These are phyloP conservation scores for Chaetothyriales sp. DNA, from an alignment of 2,329 filamentous ascomycete genomes.

Conservation along the genomic window DNA sequence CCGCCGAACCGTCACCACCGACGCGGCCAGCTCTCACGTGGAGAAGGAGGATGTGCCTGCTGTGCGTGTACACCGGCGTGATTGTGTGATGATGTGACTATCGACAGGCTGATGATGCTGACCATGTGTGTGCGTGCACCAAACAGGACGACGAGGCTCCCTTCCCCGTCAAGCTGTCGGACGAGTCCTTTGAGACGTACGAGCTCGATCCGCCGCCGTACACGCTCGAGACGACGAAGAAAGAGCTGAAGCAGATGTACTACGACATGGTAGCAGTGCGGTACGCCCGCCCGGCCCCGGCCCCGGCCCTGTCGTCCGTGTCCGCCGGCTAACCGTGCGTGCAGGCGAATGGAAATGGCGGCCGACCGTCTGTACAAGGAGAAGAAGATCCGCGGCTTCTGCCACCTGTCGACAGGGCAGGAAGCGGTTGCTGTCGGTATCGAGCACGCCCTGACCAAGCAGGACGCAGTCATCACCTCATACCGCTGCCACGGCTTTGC, in stretches of 20 bases:
- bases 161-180: conserved; percentile 83
- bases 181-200: conserved; percentile 99
- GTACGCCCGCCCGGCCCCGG: conserved; percentile 40
- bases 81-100: conserved; percentile 2
- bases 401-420: conserved; percentile 93
- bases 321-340: conserved; percentile 9
- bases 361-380: conserved; percentile 99
- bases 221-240: conserved; percentile 87
- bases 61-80: conserved; percentile 34
- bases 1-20: conserved; percentile 75
- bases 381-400: conserved; percentile 99
- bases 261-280: conserved; percentile 88
- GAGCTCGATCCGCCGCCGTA: conserved; percentile 93
- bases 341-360: conserved; percentile 98
- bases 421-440: conserved; percentile 96
- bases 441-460: conserved; percentile 82
- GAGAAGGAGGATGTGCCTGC: conserved; percentile 60
- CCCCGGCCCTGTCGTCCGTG: background rate
- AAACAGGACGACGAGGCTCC: conserved; percentile 78
- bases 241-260: conserved; percentile 98
- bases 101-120: background rate
- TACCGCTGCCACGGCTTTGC: conserved; percentile 99
- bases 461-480: conserved; percentile 90
- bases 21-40: conserved; percentile 82
- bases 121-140: background rate